Base-by-base conservation (phyloP, 768 basidiomycete species). In the Amanita subjunquillea region DNA sequence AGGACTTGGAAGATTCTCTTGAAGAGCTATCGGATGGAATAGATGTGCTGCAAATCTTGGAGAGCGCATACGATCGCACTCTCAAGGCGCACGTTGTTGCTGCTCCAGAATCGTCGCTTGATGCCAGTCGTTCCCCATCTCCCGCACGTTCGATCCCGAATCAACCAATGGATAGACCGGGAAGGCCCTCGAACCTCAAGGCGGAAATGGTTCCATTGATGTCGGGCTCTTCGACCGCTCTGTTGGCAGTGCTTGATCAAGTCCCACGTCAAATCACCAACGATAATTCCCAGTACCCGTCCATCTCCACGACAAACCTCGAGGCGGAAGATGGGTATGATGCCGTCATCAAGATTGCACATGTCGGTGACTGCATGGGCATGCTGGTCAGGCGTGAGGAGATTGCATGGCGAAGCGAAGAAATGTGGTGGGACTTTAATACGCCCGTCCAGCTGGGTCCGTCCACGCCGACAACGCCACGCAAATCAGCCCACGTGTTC, bases 331-430 rank as follows among this genome's bases (percentile, higher is more conserved):
- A 43, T 22, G 58, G 42, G 39, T 64, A 70, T 50, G 77, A 78
- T 36, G 81, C 85, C 0, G 80, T 87, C 39, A 76, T 94, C 38
- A 79, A 82, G 55, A 82, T 94, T 23, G 91, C 90, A 0, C 88
- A 92, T 58, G 65, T 94, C 6, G 91, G 91, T 7, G 91, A 94
- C 60, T 91, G 91, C 63, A 86, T 87, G 78, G 83, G 84, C 22
- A 85, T 90, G 76, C 75, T 96, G 20, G 81, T 97, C 17, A 80
- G 93, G 2, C 83, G 78, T 5, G 79, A 86, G 42, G 73, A 80
- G 50, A 82, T 96, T 41, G 79, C 82, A 1, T 96, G 91, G 83
- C 76, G 92, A 30, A 87, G 83, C 46, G 80, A 88, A 40, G 94
- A 96, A 66, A 94, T 95, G 89, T 93, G 92, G 81, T 92, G 91